Evolutionary conservation across 2,329 filamentous ascomycete species (phyloP), one percentile per base, ranked within the genome.

Genomic region (Paracoccidioides lutzii): DNA sequence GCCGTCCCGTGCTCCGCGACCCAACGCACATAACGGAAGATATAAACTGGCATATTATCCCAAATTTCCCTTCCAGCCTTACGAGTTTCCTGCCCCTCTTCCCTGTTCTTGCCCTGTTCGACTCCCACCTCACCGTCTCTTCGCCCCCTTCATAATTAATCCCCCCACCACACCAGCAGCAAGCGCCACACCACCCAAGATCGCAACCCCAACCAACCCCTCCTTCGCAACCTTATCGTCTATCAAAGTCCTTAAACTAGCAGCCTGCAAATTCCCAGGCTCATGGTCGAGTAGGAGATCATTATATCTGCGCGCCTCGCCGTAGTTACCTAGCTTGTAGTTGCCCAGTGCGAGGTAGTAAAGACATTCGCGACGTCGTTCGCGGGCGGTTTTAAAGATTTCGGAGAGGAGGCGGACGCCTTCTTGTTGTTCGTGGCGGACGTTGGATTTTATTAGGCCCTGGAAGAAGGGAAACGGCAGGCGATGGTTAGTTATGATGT

Each of bases 291-390:
- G 74, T 59, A 98, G 77, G 52, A 91, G 78, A 67, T 97, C 91
- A 71, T 98, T 98, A 75, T 97, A 97, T 67, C 88, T 81, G 66
- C 91, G 81, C 58, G 91, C 91, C 69, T 98, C 93, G 59, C 85
- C 90, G 72, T 96, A 98, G 78, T 96, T 97, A 59, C 90, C 91
- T 49, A 98, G 82, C 77, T 97, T 97, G 81, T 91, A 97, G 78
- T 97, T 95, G 60, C 93, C 93, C 37, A 98, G 81, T 32, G 89
- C 93, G 54, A 98, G 84, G 74, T 98, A 98, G 78, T 96, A 98
- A 59, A 98, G 87, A 69, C 93, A 98, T 79, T 98, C 93, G 67
- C 93, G 85, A 67, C 93, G 85, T 64, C 93, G 88, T 73, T 97
- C 93, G 62, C 89, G 90, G 40, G 89, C 87, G 57, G 85, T 84